Evolutionary conservation across 179 eudicot genomes (phyloP).

Genomic region (Beta lomatogona): DNA sequence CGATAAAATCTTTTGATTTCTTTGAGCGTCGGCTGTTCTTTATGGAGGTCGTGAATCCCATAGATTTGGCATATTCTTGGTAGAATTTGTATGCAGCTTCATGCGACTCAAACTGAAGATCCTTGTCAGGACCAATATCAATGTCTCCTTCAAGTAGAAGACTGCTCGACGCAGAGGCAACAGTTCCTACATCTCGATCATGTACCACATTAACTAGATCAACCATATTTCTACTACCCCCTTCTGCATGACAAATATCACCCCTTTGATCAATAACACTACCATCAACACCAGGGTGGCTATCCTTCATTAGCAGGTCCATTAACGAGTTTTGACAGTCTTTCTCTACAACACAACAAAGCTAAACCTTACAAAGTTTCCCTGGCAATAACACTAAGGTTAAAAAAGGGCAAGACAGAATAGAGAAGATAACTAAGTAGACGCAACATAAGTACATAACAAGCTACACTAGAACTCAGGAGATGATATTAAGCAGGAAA

Average conservation of each 20-base stretch:
- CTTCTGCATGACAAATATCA: slow-evolving; percentile 30
- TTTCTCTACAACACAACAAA: slow-evolving; percentile 11
- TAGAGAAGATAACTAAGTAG: neutral
- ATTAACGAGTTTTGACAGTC: slow-evolving; percentile 10
- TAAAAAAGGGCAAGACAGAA: neutral
- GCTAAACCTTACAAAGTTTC: slow-evolving; percentile 2
- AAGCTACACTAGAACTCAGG: neutral
- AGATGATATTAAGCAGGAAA: too few species aligned
- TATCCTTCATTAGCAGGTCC: slow-evolving; percentile 23
- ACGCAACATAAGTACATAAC: neutral
- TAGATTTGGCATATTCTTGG: slow-evolving; percentile 74
- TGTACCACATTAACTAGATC: slow-evolving; percentile 21
- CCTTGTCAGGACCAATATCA: slow-evolving; percentile 52
- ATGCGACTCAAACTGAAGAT: slow-evolving; percentile 65
- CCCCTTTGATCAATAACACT: slow-evolving; percentile 28
- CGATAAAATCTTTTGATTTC: slow-evolving; percentile 69
- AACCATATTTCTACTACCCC: slow-evolving; percentile 11
- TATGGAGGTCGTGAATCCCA: slow-evolving; percentile 73
- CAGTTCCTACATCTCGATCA: slow-evolving; percentile 27
- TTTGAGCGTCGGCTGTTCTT: slow-evolving; percentile 76
- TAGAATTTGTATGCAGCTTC: slow-evolving; percentile 66
- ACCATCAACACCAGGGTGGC: slow-evolving; percentile 21
- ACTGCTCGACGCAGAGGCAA: slow-evolving; percentile 16
- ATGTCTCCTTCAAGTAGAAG: slow-evolving; percentile 47
- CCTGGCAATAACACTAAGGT: neutral